These are phyloP conservation scores for Didymella lethalis DNA, from an alignment of 2,329 filamentous ascomycete genomes.

Conservation along the genomic window DNA sequence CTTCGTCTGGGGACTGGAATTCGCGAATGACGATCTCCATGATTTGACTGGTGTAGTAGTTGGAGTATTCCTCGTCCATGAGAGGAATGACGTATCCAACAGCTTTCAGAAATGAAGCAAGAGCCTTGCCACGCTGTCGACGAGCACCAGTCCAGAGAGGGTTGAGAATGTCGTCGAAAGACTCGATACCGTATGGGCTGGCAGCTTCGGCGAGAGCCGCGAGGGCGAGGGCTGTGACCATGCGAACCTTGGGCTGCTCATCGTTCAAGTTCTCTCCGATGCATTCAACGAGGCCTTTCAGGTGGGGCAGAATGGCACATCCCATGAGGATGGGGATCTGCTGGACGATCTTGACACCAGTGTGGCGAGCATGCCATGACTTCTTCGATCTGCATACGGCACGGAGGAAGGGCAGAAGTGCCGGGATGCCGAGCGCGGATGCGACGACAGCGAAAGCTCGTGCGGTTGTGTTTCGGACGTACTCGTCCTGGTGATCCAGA, in stretches of 20 bases:
- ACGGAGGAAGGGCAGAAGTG: slow-evolving; percentile 90
- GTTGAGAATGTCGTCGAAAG: slow-evolving; percentile 96
- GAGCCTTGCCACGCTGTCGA: slow-evolving; percentile 94
- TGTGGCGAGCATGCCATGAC: slow-evolving; percentile 97
- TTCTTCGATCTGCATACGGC: slow-evolving; percentile 98
- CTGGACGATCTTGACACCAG: slow-evolving; percentile 98
- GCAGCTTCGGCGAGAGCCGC: slow-evolving; percentile 94
- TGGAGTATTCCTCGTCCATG: slow-evolving; percentile 99
- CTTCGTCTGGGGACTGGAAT: slow-evolving; percentile 95
- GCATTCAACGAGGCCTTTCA: slow-evolving; percentile 95
- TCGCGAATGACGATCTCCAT: slow-evolving; percentile 98
- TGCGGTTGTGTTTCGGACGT: slow-evolving; percentile 96
- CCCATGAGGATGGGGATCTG: slow-evolving; percentile 99
- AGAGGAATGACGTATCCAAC: slow-evolving; percentile 98
- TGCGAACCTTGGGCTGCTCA: slow-evolving; percentile 96
- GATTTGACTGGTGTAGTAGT: slow-evolving; percentile 98
- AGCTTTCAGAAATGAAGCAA: slow-evolving; percentile 95
- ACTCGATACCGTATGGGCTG: slow-evolving; percentile 98
- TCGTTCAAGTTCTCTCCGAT: slow-evolving; percentile 96
- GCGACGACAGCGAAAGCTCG: slow-evolving; percentile 97
- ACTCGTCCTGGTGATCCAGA: slow-evolving; percentile 98
- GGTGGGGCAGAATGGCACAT: slow-evolving; percentile 91
- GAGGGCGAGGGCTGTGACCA: slow-evolving; percentile 93
- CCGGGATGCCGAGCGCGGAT: slow-evolving; percentile 93
- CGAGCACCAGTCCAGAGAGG: slow-evolving; percentile 95